Conservation (phyloP, 768 basidiomycete genomes). For the Tephrocybe sp. region DNA sequence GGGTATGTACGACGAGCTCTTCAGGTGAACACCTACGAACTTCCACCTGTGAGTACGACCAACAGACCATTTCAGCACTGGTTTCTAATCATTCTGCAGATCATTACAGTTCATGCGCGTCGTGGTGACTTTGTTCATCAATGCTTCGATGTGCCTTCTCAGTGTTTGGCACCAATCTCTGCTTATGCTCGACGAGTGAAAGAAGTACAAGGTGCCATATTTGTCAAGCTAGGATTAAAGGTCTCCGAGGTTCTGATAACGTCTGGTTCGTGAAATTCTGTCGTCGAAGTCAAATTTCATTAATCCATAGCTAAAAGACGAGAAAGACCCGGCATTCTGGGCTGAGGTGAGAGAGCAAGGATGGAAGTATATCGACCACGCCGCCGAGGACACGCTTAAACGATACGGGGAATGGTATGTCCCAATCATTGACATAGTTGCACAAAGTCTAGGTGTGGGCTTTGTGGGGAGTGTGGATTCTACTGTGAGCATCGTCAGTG, state of each 20-base stretch:
- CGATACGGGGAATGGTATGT: slow-evolving; percentile 45
- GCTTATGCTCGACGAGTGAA: slow-evolving; percentile 35
- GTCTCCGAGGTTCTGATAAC: slow-evolving; percentile 41
- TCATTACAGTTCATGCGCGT: slow-evolving; percentile 48
- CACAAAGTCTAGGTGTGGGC: slow-evolving; percentile 54
- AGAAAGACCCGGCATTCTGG: slow-evolving; percentile 44
- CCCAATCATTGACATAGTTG: slow-evolving; percentile 51
- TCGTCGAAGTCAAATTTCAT: not conserved
- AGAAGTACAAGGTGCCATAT: slow-evolving; percentile 35
- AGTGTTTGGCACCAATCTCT: slow-evolving; percentile 41
- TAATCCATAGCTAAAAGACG: slow-evolving; percentile 30
- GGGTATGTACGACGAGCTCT: slow-evolving; percentile 34
- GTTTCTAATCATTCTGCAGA: slow-evolving; percentile 20
- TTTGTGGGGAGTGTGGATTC: slow-evolving; percentile 59
- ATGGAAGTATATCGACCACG: slow-evolving; percentile 46
- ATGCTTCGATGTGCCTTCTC: slow-evolving; percentile 29
- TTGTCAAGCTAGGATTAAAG: slow-evolving; percentile 25
- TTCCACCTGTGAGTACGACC: slow-evolving; percentile 32
- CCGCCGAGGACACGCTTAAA: slow-evolving; percentile 30
- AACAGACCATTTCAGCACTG: not conserved
- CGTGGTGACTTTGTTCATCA: slow-evolving; percentile 42
- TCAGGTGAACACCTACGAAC: slow-evolving; percentile 18
- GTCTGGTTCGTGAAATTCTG: slow-evolving; percentile 28
- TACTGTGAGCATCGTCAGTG: slow-evolving; percentile 55
- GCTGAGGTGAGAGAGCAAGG: slow-evolving; percentile 34